Base-by-base conservation (phyloP, 169 alveolate species). In the Sarcocystis neurona region DNA sequence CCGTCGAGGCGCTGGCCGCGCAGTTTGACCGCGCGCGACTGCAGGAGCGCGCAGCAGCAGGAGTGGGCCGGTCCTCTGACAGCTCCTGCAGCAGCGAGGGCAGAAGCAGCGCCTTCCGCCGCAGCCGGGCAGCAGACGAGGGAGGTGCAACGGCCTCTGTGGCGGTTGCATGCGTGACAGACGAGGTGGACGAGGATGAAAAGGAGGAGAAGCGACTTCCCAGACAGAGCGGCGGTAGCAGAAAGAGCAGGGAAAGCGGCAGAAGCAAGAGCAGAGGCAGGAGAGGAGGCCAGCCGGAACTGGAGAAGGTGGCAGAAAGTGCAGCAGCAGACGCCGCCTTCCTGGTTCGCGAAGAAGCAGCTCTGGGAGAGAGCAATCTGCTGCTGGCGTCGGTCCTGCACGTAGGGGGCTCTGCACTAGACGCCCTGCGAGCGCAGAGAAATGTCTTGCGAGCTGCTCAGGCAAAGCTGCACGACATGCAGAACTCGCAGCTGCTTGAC, bases 141-240 rank as follows among this genome's bases (percentile, higher is more conserved):
- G n/a, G n/a, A n/a, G n/a, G n/a, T 72, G 82, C 82, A 72, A 1
- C 41, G 75, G 75, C 75, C 75, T 20, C 75, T 63, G 39, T n/a
- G n/a, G n/a, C n/a, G n/a, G n/a, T n/a, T n/a, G 30, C 75, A 5
- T 5, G 41, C 75, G 82, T 39, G 23, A 15, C 56, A 30, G 8
- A 18, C 53, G 56, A 4, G 2, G 56, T 10, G 18, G 56, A 34
- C 18, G 66, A 23, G 66, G 66, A 53, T 53, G 12, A 37, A 34
- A 72, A 37, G 30, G 56, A 15, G n/a, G 5, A 12, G 10, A 6
- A 8, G n/a, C n/a, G n/a, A n/a, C n/a, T n/a, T n/a, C n/a, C n/a
- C n/a, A n/a, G n/a, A n/a, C n/a, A n/a, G n/a, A n/a, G 39, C n/a
- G n/a, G n/a, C n/a, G n/a, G n/a, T n/a, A n/a, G 30, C 75, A 5